Evolutionary conservation across 768 basidiomycete genomes (phyloP), one percentile per base, ranked within the genome.

Genomic region (Serendipita sp.): DNA sequence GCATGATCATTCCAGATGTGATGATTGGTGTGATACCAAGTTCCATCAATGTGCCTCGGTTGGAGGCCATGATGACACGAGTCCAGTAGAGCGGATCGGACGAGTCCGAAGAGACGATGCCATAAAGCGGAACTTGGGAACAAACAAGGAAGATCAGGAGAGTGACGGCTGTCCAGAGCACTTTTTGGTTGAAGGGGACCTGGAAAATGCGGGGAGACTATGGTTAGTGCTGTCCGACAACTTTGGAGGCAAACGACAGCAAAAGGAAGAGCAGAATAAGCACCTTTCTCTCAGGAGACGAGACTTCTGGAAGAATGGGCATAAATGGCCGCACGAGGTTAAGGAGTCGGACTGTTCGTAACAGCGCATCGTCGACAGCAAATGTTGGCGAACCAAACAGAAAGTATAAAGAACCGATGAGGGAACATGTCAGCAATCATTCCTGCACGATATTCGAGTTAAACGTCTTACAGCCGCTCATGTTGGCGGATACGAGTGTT

Each of bases 1-100:
- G 96, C 91, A 99, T 98, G 75, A 97, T 99, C 95, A 97, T 98
- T 71, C 96, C 96, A 63, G 88, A 90, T 8, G 96, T 99, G 74
- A 98, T 84, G 72, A 98, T 96, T 45, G 96, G 96, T 34, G 86
- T 94, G 70, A 98, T 98, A 66, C 96, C 95, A 67, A 99, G 85
- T 76, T 99, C 96, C 96, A 99, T 99, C 67, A 98, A 86, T 0
- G 96, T 98, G 68, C 96, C 96, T 66, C 95, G 84, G 78, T 98
- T 98, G 4, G 92, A 96, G 28, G 96, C 95, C 67, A 99, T 84
- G 77, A 99, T 98, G 78, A 95, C 95, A 76, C 95, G 90, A 88
- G 97, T 93, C 96, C 95, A 98, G 79, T 96, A 97, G 47, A 99
- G 85, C 13, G 96, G 96, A 78, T 99, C 95, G 64, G 92, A 92